Percentiles rank a stretch among this genome's conserved stretches.
Conservation (phyloP, 495 filamentous ascomycete species). For the Thozetella sp. region DNA sequence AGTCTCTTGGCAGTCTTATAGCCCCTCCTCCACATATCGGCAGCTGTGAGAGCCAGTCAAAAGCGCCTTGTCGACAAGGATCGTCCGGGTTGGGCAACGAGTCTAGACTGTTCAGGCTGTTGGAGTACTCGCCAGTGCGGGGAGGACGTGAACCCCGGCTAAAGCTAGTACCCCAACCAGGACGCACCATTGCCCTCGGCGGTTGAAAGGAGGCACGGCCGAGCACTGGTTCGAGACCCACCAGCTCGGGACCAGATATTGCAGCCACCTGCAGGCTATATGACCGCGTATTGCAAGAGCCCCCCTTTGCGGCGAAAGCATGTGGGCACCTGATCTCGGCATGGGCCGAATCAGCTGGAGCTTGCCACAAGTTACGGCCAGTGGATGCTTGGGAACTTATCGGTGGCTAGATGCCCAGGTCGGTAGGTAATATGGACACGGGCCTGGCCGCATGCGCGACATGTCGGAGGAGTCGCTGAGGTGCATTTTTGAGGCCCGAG, state of each 20-base stretch:
- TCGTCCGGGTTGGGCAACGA: neutral
- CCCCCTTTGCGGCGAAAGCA: too few species aligned
- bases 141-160: neutral
- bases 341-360: too few species aligned
- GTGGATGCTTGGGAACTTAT: too few species aligned
- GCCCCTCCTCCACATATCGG: neutral
- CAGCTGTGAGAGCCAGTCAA: neutral
- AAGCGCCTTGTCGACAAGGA: neutral
- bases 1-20: neutral
- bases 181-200: neutral
- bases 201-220: neutral
- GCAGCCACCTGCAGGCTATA: neutral
- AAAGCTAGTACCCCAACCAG: neutral
- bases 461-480: too few species aligned
- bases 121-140: neutral
- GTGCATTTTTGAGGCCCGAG: too few species aligned
- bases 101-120: conserved; percentile 4
- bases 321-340: too few species aligned
- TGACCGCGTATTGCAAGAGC: too few species aligned
- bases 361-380: too few species aligned
- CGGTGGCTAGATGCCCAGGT: too few species aligned
- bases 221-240: neutral
- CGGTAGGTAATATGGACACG: too few species aligned
- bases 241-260: conserved; percentile 1
- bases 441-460: too few species aligned